Evolutionary conservation across 148 eudicot species (phyloP).

Genomic region (Silene uniflora): DNA sequence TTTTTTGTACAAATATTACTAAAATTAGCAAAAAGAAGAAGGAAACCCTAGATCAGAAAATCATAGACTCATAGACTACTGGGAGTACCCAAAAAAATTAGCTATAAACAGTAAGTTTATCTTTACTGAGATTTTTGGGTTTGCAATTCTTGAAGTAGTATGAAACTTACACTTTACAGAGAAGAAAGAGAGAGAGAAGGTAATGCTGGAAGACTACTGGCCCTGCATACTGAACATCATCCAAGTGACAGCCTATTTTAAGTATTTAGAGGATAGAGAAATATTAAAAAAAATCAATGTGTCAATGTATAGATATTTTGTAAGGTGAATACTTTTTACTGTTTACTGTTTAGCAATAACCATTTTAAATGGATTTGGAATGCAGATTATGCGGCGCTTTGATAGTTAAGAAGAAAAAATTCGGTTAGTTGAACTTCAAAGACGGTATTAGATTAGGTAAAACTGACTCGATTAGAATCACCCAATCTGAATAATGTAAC

Average conservation of each 20-base stretch:
- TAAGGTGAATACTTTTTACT: no score
- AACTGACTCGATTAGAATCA: no score
- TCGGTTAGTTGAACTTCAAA: no score
- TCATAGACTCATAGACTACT: slow-evolving; percentile 2
- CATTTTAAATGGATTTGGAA: no score
- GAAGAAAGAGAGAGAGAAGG: neutral
- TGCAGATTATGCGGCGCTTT: no score
- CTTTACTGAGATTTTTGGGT: neutral
- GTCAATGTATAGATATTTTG: no score
- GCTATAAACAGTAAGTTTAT: slow-evolving; percentile 21
- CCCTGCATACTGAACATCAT: neutral
- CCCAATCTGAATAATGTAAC: no score
- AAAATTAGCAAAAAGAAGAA: slow-evolving; percentile 15
- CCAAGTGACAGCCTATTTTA: neutral
- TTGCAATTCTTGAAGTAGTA: neutral
- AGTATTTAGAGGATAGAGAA: no score
- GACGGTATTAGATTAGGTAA: no score
- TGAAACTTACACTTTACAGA: neutral
- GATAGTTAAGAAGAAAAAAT: no score
- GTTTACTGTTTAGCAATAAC: no score
- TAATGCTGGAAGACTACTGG: neutral
- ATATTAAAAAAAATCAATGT: no score
- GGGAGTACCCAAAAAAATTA: neutral
- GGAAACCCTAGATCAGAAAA: slow-evolving; percentile 38
- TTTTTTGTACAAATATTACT: slow-evolving; percentile 6